phyloP scores from a whole-genome alignment of 352 stramenopile genomes.

The Pythium graminicola region DNA sequence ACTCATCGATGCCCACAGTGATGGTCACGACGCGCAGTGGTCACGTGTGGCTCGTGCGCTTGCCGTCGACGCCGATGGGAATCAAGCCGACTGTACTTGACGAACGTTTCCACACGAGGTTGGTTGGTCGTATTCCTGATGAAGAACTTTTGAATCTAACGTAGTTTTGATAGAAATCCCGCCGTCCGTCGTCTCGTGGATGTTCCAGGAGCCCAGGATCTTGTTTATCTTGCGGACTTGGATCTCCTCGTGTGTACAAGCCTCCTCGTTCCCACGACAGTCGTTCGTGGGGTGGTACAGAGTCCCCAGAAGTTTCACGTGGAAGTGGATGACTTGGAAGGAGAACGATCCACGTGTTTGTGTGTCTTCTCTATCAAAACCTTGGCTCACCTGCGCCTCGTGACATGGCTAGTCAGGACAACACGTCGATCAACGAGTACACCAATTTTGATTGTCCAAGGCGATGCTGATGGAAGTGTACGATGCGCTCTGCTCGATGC shows the following conservation, averaged over 20 bases:
- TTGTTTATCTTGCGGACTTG: constrained; percentile 18
- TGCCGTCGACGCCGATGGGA: constrained; percentile 5
- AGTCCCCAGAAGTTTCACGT: neutral
- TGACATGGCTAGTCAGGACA: constrained; percentile 26
- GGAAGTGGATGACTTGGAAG: constrained; percentile 56
- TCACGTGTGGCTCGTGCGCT: constrained; percentile 35
- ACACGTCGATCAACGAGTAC: neutral
- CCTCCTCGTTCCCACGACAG: constrained; percentile 42
- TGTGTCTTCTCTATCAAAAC: constrained; percentile 6
- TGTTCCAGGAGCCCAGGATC: constrained; percentile 37
- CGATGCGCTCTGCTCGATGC: constrained; percentile 25
- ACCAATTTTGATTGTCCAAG: constrained; percentile 39
- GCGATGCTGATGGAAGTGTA: constrained; percentile 46
- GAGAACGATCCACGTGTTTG: constrained; percentile 50
- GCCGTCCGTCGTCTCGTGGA: constrained; percentile 9
- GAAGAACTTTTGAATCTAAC: too few relatives aligned
- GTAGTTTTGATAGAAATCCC: neutral
- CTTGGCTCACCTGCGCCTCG: constrained; percentile 14
- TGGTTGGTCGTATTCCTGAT: too few relatives aligned
- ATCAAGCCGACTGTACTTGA: constrained; percentile 1
- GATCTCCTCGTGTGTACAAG: constrained; percentile 34
- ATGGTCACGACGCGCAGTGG: constrained; percentile 36
- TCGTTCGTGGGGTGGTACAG: constrained; percentile 23
- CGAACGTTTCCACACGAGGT: too few relatives aligned
- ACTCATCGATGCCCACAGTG: constrained; percentile 5